phyloP scores from a whole-genome alignment of 2,329 filamentous ascomycete species.

The Beauveria brongniartii region DNA sequence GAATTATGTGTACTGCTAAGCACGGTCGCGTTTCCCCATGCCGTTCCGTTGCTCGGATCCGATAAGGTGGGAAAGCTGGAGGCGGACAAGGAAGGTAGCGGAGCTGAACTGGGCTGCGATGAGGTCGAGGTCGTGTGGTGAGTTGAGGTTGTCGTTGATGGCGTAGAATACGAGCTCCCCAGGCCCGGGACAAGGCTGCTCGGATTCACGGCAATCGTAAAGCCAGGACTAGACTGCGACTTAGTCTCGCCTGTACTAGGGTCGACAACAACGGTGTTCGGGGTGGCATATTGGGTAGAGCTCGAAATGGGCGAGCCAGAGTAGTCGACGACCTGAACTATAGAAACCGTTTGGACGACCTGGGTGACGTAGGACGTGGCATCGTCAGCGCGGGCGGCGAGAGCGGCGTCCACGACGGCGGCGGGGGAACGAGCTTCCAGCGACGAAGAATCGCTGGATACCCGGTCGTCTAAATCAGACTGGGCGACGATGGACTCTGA shows the following conservation, averaged over 20 bases:
- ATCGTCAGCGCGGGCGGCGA: constrained; percentile 4
- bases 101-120: neutral
- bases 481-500: constrained; percentile 21
- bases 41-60: constrained; percentile 8
- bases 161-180: neutral
- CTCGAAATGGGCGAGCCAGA: constrained; percentile 36
- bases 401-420: constrained; percentile 14
- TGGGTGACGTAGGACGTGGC: constrained; percentile 28
- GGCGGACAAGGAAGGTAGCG: neutral
- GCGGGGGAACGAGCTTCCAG: constrained; percentile 15
- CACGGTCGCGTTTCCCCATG: constrained; percentile 2
- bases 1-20: neutral
- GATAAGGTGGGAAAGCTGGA: constrained; percentile 7
- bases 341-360: constrained; percentile 47
- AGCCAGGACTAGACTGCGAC: constrained; percentile 22
- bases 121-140: constrained; percentile 12
- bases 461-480: constrained; percentile 10
- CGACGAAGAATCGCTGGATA: constrained; percentile 10
- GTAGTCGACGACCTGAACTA: constrained; percentile 44
- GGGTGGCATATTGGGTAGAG: constrained; percentile 32
- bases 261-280: constrained; percentile 31
- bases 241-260: constrained; percentile 29
- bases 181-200: constrained; percentile 2
- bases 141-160: constrained; percentile 11
- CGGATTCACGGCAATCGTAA: constrained; percentile 8